Base-by-base conservation (phyloP, 805 yeast species). In the Sugiyamaella valdiviana region DNA sequence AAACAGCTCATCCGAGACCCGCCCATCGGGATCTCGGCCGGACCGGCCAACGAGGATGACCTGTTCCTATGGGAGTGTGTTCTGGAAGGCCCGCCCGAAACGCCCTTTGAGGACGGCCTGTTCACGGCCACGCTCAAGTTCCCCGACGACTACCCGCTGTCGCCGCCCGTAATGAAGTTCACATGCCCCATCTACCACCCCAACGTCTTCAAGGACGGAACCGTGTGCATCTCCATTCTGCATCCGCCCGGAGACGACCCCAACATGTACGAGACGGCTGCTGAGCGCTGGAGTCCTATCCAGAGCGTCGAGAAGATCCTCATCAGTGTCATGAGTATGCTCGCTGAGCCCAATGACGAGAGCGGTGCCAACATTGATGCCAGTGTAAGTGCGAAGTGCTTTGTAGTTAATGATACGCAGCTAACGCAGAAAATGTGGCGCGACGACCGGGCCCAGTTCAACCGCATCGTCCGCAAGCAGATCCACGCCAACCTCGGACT, bases 231-330 rank as follows among this genome's bases (percentile, higher is more conserved):
- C 44, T 87, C 96, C 14, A 93, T 93, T 44, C 72, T 93, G 55
- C 99, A 93, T 64, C 81, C 96, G 1, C 96, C 98, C 0, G 99
- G 99, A 9, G 95, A 90, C 58, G 99, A 93, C 66, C 98, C 99
- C 17, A 79, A 89, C 64, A 89, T 84, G 75, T 93, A 93, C 68
- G 99, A 93, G 66, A 69, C 86, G 24, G 95, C 98, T 0, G 95
- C 90, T 58, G 99, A 93, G 68, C 73, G 99, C 56, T 93, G 99
- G 99, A 85, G 95, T 5, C 99, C 99, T 0, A 90, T 93, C 24
- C 99, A 93, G 65, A 85, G 95, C 63, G 90, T 93, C n/a, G 99
- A 93, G 68, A 93, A 93, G 75, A 93, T 93, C 52, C 71, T 93
- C 52, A 69, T 93, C 51, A 84, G 95, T 65, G 98, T 93, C 19